Base-by-base conservation (phyloP, 306 rosid genomes). In the Gillenia trifoliata region DNA sequence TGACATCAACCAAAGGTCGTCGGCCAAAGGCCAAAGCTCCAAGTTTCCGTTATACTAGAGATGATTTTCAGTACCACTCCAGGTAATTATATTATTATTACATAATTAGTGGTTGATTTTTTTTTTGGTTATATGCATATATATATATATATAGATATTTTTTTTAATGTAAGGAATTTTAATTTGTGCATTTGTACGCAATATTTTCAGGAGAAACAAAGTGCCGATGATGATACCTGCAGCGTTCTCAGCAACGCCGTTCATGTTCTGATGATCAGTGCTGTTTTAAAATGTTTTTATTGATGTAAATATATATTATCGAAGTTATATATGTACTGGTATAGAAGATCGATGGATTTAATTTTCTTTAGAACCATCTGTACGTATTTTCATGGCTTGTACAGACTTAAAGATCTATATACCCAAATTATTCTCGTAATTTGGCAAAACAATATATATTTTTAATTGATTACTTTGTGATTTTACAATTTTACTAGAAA, bases 221-320 rank as follows among this genome's bases (percentile, higher is more conserved):
- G 9, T 1, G n/a, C 36, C 56, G 8, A 3, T 62, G 25, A 41
- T 59, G 4, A 50, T 66, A 28, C 61, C 80, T 28, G 30, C 75
- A 25, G 19, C 65, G 13, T 67, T 75, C 69, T 28, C 77, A 0
- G 25, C 82, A 5, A 41, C 77, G 22, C 76, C 84, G 1, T 75
- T 38, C 59, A 69, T 82, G 77, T 81, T 81, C 63, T 85, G 83
- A 84, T 2, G 22, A 62, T 30, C 6, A 2, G 38, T 29, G 1
- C 4, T 16, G 10, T 20, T 30, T 62, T 15, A 12, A 59, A 23
- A 19, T 63, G 16, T 8, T 63, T 31, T 63, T 19, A 25, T 63
- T 17, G 43, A 45, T 45, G 40, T 36, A 45, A 45, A 4, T 63
- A 63, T 7, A 8, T 63, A 31, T 31, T 63, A 63, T 31, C 15